Evolutionary conservation across 228 moss, liverwort and hornwort species (phyloP).

Genomic region (Sphagnum magellanicum): DNA sequence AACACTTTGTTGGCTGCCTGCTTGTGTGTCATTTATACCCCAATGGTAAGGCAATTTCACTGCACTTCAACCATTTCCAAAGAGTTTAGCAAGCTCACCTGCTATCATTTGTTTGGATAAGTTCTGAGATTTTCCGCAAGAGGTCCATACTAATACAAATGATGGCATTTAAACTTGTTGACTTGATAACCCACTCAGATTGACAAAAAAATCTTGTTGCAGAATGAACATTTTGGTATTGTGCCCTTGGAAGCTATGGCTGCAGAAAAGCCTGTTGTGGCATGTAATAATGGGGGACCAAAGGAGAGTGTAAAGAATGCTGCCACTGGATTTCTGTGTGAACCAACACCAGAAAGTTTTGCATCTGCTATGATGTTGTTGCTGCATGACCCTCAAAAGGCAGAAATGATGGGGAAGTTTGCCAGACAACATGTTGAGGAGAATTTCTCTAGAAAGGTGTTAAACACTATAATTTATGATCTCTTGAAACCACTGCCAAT

Average conservation of each 20-base stretch:
- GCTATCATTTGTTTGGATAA: neutral
- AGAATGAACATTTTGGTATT: constrained; percentile 98
- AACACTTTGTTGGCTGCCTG: constrained; percentile 71
- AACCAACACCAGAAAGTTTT: constrained; percentile 72
- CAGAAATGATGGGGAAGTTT: constrained; percentile 63
- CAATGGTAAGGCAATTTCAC: constrained; percentile 38
- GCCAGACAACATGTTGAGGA: constrained; percentile 81
- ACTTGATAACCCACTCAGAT: no score
- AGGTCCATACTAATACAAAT: no score
- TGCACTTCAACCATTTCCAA: no score
- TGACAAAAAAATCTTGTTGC: constrained; percentile 7
- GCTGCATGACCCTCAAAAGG: constrained; percentile 40
- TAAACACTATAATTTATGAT: constrained; percentile 49
- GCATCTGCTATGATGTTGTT: constrained; percentile 71
- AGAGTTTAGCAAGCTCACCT: no score
- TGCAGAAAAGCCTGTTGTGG: constrained; percentile 78
- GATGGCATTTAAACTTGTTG: no score
- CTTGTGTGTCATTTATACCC: constrained; percentile 88
- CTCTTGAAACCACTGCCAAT: constrained; percentile 3
- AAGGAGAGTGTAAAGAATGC: constrained; percentile 74
- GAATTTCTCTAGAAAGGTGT: constrained; percentile 77
- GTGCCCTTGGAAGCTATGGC: constrained; percentile 98
- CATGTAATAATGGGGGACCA: constrained; percentile 96
- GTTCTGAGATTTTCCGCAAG: neutral
- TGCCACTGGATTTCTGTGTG: constrained; percentile 82